These are phyloP conservation scores for Tricholoma sp. DNA, from an alignment of 768 basidiomycete species.

Conservation along the genomic window DNA sequence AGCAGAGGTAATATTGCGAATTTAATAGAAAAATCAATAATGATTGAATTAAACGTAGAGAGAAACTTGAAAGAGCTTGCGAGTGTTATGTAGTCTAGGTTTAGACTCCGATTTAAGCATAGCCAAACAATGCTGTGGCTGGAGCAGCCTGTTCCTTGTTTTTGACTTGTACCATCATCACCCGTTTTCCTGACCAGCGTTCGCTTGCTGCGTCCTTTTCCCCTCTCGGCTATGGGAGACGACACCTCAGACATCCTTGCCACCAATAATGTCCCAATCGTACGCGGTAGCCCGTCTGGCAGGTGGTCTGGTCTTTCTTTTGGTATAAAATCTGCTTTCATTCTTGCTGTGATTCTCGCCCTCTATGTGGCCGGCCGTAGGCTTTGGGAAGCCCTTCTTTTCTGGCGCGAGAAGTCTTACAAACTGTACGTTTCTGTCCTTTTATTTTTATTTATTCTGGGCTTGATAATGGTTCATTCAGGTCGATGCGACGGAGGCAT, in stretches of 20 bases:
- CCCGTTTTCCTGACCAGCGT: conserved; percentile 25
- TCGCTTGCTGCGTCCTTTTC: conserved; percentile 20
- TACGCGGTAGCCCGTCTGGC: conserved; percentile 23
- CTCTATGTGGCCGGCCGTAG: conserved; percentile 32
- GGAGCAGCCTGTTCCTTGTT: conserved; percentile 19
- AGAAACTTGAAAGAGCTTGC: too few relatives aligned
- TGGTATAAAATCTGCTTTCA: conserved; percentile 31
- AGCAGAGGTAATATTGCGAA: too few relatives aligned
- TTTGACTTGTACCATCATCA: conserved; percentile 34
- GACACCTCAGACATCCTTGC: conserved; percentile 73
- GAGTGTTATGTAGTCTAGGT: conserved; percentile 4
- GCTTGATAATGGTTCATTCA: too few relatives aligned
- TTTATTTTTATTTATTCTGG: not conserved
- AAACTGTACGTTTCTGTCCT: conserved; percentile 44
- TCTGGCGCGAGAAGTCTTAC: conserved; percentile 59
- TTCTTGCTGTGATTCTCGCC: conserved; percentile 31
- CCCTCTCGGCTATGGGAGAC: conserved; percentile 47
- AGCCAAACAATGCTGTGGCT: conserved; percentile 30
- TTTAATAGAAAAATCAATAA: too few relatives aligned
- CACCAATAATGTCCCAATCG: conserved; percentile 39
- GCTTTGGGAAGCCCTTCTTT: conserved; percentile 42
- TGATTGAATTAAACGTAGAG: too few relatives aligned
- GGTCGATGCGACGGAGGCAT: conserved; percentile 68
- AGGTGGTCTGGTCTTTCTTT: conserved; percentile 35
- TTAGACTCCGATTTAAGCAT: conserved; percentile 25